phyloP scores from a whole-genome alignment of 2,329 filamentous ascomycete genomes.

The Fusarium scirpi region DNA sequence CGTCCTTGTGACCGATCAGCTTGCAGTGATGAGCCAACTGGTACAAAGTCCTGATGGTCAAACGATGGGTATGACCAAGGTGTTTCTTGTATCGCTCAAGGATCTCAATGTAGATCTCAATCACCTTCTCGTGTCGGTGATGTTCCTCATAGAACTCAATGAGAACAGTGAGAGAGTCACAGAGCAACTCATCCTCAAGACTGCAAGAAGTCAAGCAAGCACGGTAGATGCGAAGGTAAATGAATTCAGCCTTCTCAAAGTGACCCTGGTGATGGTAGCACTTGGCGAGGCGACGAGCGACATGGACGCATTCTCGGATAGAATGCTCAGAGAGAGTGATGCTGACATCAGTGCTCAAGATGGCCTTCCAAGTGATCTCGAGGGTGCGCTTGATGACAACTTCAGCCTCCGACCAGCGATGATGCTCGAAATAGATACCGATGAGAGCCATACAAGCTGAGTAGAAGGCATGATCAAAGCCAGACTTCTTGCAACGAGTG shows the following conservation, averaged over 20 bases:
- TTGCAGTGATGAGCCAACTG: conserved; percentile 40
- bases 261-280: conserved; percentile 52
- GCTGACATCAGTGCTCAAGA: conserved; percentile 49
- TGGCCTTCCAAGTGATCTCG: conserved; percentile 55
- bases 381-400: conserved; percentile 51
- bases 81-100: conserved; percentile 50
- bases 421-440: conserved; percentile 48
- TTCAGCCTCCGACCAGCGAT: conserved; percentile 54
- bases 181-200: conserved; percentile 48
- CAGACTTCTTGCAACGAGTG: conserved; percentile 51
- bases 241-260: conserved; percentile 54
- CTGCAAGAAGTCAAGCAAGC: conserved; percentile 50
- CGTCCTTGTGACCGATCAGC: conserved; percentile 49
- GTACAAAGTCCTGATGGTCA: conserved; percentile 54
- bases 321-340: conserved; percentile 50
- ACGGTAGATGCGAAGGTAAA: conserved; percentile 54
- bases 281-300: conserved; percentile 51
- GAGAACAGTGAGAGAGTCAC: conserved; percentile 47
- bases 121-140: conserved; percentile 54
- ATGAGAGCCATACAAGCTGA: conserved; percentile 52
- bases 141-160: conserved; percentile 52
- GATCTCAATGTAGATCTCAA: conserved; percentile 52
- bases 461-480: conserved; percentile 52
- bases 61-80: conserved; percentile 45
- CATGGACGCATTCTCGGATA: conserved; percentile 49